Percentiles rank a stretch among this genome's conserved stretches.
phyloP scores from a whole-genome alignment of 371 early-diverging fungal genomes.

The Blakeslea trispora region DNA sequence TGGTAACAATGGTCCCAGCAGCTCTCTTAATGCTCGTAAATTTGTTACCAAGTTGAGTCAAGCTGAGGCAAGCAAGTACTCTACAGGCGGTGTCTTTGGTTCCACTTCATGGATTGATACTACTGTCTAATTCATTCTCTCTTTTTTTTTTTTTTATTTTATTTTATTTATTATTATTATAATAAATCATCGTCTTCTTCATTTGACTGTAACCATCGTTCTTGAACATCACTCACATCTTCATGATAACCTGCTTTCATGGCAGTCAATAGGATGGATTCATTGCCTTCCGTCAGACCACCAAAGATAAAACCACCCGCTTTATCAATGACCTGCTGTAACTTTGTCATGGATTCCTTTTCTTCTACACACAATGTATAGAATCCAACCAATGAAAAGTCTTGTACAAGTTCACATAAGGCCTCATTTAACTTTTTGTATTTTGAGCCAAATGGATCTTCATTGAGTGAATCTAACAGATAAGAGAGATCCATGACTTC shows the following conservation, averaged over 20 bases:
- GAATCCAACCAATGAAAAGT: constrained; percentile 89
- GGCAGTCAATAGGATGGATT: constrained; percentile 71
- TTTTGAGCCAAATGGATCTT: constrained; percentile 65
- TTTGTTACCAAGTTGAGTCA: constrained; percentile 4
- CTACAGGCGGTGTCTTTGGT: constrained; percentile 1
- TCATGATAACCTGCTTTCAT: constrained; percentile 55
- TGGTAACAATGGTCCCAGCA: constrained; percentile 25
- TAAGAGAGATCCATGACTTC: constrained; percentile 90
- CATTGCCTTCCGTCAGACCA: constrained; percentile 79
- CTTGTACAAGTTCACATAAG: constrained; percentile 88
- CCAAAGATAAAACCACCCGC: constrained; percentile 93
- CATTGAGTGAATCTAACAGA: constrained; percentile 73
- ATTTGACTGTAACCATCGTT: constrained; percentile 56
- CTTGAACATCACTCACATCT: constrained; percentile 66
- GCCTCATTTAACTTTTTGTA: constrained; percentile 79
- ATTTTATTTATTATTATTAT: too few species aligned
- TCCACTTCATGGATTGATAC: neutral
- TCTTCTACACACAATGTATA: constrained; percentile 88
- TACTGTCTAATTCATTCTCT: too few species aligned
- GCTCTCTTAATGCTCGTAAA: constrained; percentile 1
- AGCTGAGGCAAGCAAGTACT: neutral
- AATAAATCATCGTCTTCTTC: too few species aligned
- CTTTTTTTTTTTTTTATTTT: too few species aligned
- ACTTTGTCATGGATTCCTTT: constrained; percentile 76
- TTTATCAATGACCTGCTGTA: constrained; percentile 84